A percentile compares a stretch with the other conserved stretches of the same genome.
Evolutionary conservation across 2,329 filamentous ascomycete species (phyloP).

Genomic region (Chaetoscypha palmicola): DNA sequence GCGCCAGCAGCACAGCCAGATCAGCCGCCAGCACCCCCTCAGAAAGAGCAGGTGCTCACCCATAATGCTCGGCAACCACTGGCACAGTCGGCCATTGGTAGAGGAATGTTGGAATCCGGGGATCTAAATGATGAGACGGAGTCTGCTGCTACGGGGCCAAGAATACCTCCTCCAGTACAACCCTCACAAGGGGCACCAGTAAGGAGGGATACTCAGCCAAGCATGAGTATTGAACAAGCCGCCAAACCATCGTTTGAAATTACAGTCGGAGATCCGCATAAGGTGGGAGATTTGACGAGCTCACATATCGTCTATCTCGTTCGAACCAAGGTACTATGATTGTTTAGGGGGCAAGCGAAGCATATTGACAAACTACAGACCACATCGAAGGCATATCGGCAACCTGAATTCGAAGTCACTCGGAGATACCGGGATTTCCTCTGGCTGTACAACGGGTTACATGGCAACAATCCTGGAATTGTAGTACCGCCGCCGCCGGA

Average conservation of each 20-base stretch:
- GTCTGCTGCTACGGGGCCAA: constrained; percentile 41
- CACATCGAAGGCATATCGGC: constrained; percentile 89
- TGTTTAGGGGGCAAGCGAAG: background rate
- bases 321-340: constrained; percentile 66
- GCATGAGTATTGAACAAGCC: constrained; percentile 86
- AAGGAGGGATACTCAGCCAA: constrained; percentile 56
- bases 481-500: constrained; percentile 94
- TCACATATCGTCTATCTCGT: constrained; percentile 98
- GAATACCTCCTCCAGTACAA: constrained; percentile 60
- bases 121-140: constrained; percentile 63
- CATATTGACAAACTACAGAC: constrained; percentile 50
- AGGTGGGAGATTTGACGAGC: constrained; percentile 92
- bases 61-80: constrained; percentile 42
- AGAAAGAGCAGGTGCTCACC: constrained; percentile 58
- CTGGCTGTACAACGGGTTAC: constrained; percentile 93
- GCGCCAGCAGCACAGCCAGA: constrained; percentile 33
- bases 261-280: constrained; percentile 90
- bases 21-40: constrained; percentile 61
- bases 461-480: constrained; percentile 89
- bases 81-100: constrained; percentile 39
- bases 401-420: constrained; percentile 87
- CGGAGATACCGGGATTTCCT: constrained; percentile 93
- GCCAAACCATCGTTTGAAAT: constrained; percentile 89
- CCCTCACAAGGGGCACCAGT: constrained; percentile 47
- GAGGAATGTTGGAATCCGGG: constrained; percentile 55